Percentiles rank a stretch among this genome's conserved stretches.
Evolutionary conservation across 1,284 basidiomycete species (phyloP).

Genomic region (Leccinum pachyderme): DNA sequence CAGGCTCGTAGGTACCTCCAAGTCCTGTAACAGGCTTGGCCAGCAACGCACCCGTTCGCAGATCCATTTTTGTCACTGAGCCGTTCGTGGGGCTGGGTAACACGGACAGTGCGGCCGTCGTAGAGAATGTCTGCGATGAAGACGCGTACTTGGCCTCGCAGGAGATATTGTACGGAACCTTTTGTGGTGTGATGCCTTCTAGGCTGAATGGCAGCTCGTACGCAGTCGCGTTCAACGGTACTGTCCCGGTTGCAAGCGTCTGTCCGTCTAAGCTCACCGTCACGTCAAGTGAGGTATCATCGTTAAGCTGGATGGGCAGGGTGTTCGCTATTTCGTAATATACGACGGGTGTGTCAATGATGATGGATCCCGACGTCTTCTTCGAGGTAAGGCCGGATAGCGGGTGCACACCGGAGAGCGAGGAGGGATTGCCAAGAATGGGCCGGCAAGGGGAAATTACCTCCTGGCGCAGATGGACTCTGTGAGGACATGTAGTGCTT

Average conservation of each 20-base stretch:
- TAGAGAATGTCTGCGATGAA: constrained; percentile 45
- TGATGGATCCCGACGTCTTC: constrained; percentile 23
- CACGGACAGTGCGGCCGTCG: constrained; percentile 49
- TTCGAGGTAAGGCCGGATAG: constrained; percentile 33
- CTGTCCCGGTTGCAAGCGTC: constrained; percentile 17
- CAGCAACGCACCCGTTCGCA: constrained; percentile 63
- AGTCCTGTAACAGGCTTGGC: constrained; percentile 50
- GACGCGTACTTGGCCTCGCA: constrained; percentile 25
- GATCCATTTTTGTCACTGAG: constrained; percentile 69
- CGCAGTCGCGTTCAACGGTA: constrained; percentile 31
- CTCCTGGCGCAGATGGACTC: constrained; percentile 19
- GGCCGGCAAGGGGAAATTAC: constrained; percentile 25
- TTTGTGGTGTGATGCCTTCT: constrained; percentile 25
- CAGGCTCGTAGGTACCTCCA: constrained; percentile 51
- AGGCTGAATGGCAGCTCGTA: constrained; percentile 28
- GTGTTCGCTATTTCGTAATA: constrained; percentile 28
- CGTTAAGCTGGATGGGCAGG: constrained; percentile 17
- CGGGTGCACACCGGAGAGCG: constrained; percentile 32
- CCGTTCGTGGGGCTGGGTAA: constrained; percentile 53
- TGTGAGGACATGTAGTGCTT: constrained; percentile 28
- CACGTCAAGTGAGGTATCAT: constrained; percentile 19
- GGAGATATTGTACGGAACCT: constrained; percentile 23
- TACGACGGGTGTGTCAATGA: constrained; percentile 30
- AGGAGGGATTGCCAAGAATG: constrained; percentile 25
- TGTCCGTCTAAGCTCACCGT: constrained; percentile 27